Conservation (phyloP, 1,139 yeast species). For the Hyphopichia fennica region DNA sequence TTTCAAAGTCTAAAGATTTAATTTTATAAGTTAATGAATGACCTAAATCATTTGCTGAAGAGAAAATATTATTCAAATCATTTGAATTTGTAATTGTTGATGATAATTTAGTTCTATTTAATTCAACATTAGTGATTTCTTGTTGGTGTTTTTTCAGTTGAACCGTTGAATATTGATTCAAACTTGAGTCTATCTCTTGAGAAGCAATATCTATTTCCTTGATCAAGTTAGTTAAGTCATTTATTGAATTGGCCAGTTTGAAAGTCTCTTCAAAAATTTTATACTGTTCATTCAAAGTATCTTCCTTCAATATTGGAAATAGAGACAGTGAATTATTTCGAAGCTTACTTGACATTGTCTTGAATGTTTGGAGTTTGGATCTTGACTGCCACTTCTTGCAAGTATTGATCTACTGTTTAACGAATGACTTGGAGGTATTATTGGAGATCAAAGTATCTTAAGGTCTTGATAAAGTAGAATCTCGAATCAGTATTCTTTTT, state of each 20-base stretch:
- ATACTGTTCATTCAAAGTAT: neutral
- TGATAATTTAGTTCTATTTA: conserved; percentile 38
- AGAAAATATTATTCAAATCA: conserved; percentile 50
- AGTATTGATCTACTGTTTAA: too few species aligned
- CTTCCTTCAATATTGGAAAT: conserved; percentile 1
- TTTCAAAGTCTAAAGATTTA: conserved; percentile 68
- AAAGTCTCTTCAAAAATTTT: neutral
- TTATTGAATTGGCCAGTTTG: conserved; percentile 10
- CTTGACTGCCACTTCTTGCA: too few species aligned
- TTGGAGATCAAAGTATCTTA: too few species aligned
- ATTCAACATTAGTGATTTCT: conserved; percentile 37
- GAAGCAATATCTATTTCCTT: conserved; percentile 20
- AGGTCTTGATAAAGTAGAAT: too few species aligned
- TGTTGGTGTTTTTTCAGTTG: conserved; percentile 35
- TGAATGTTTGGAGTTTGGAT: too few species aligned
- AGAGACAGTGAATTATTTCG: neutral
- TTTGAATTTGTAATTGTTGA: conserved; percentile 40
- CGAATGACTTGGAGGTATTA: too few species aligned
- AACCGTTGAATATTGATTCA: conserved; percentile 24
- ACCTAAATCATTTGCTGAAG: conserved; percentile 67
- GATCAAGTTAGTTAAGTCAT: conserved; percentile 19
- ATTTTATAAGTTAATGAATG: conserved; percentile 67
- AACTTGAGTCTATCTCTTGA: conserved; percentile 20
- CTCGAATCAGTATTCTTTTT: too few species aligned
- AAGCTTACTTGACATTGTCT: neutral